Evolutionary conservation across 2,329 filamentous ascomycete species (phyloP), one percentile per base, ranked within the genome.

Genomic region (Eutypella sp.): DNA sequence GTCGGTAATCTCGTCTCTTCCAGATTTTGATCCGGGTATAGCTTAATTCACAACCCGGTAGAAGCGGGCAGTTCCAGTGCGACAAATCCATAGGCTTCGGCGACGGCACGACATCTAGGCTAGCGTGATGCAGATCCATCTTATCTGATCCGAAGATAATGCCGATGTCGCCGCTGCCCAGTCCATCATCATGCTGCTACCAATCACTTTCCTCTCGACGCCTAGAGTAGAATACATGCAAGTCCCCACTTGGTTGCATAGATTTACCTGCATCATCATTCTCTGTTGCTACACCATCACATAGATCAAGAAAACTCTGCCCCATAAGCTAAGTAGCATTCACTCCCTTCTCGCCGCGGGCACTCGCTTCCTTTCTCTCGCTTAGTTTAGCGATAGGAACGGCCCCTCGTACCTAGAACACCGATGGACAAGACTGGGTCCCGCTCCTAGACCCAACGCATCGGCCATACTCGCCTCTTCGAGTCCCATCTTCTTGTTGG

Each of bases 111-210:
- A 15, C n/a, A 39, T 39, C 10, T 4, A 24, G 36, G 19, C 43
- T 56, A 50, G 49, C 39, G 38, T 44, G 23, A 57, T 56, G 55
- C 60, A 59, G 51, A 48, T 63, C 53, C 60, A 76, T 75, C 72
- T 76, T 74, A 76, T 76, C 71, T 66, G 72, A 76, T 76, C 71
- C 64, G 55, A 64, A 70, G 72, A 76, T 77, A 72, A 73, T 54
- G 57, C 70, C 70, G 69, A 72, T 67, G 65, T 69, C 66, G 69
- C 62, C 52, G 51, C 43, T 40, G 47, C 9, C 36, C 18, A 19
- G n/a, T 39, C 36, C 11, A 10, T 53, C 52, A 44, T 51, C 47
- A 41, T 46, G 13, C 5, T 23, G 31, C 15, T n/a, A 22, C 36
- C 5, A 33, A 6, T 6, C n/a, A n/a, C 5, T 33, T 7, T 15